phyloP scores from a whole-genome alignment of 208 protist genomes.

The Herpetomonas tarakana region DNA sequence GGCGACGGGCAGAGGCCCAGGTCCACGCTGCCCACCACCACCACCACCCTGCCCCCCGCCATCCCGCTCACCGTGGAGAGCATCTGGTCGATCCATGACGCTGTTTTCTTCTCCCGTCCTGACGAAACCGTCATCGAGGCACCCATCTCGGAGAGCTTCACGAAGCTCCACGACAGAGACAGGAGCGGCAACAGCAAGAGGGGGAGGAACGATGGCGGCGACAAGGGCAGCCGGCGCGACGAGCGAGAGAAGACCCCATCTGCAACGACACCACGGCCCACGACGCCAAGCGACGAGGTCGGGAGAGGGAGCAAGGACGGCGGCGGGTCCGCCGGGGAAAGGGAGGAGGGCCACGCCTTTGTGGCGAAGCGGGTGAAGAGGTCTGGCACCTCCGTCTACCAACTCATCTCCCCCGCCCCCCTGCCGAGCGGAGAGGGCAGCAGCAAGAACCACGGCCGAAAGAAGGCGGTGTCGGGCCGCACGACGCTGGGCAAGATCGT shows the following conservation, averaged over 20 bases:
- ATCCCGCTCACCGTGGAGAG: constrained; percentile 22
- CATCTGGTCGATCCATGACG: constrained; percentile 47
- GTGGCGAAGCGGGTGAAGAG: not conserved
- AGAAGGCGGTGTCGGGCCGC: constrained; percentile 14
- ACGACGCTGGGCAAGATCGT: constrained; percentile 23
- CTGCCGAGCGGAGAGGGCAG: not conserved
- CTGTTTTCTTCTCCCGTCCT: constrained; percentile 35
- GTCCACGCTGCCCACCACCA: not conserved
- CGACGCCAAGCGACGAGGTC: not conserved
- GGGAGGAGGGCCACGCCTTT: not conserved
- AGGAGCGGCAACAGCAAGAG: constrained; percentile 10
- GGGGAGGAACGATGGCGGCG: not conserved
- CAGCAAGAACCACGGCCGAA: constrained; percentile 6
- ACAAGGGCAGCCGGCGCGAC: not conserved
- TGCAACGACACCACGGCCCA: not conserved
- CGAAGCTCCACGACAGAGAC: constrained; percentile 1
- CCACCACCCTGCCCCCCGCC: not conserved
- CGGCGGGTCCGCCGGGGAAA: constrained; percentile 3
- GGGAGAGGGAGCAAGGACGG: constrained; percentile 11
- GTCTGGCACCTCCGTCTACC: not conserved
- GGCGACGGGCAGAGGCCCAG: not conserved
- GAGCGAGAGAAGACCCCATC: not conserved
- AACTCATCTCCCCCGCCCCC: constrained; percentile 1
- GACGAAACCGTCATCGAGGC: constrained; percentile 27
- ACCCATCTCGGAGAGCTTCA: constrained; percentile 29